These are phyloP conservation scores for Penicillium sp. DNA, from an alignment of 2,329 filamentous ascomycete genomes.

Conservation along the genomic window DNA sequence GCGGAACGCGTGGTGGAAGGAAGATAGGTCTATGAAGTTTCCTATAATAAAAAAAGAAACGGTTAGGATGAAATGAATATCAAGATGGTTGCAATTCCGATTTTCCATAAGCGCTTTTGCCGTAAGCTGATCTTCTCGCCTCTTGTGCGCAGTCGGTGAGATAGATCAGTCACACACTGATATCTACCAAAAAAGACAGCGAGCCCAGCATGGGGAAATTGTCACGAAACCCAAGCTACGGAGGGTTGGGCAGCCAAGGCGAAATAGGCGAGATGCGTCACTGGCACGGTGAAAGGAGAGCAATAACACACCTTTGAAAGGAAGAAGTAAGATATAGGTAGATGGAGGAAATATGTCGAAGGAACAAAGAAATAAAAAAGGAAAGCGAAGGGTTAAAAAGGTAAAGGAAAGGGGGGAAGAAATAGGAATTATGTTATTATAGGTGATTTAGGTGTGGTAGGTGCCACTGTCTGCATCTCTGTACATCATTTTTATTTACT, in stretches of 20 bases:
- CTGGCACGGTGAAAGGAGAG: not conserved
- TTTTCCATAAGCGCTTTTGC: not conserved
- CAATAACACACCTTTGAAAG: not conserved
- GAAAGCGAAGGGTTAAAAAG: slow-evolving; percentile 3
- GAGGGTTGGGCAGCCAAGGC: slow-evolving; percentile 1
- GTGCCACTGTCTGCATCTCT: slow-evolving; percentile 18
- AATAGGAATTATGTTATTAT: slow-evolving; percentile 8
- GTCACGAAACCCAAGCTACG: not conserved
- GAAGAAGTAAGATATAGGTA: not conserved
- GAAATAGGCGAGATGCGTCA: slow-evolving; percentile 3
- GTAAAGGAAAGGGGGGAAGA: slow-evolving; percentile 8
- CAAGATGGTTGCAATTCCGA: not conserved
- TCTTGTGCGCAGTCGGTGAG: not conserved
- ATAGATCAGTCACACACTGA: not conserved
- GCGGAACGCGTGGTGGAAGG: slow-evolving; percentile 12
- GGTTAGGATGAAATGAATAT: slow-evolving; percentile 9
- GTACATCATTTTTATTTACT: slow-evolving; percentile 21
- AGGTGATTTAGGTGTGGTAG: slow-evolving; percentile 28
- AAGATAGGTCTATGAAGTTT: not conserved
- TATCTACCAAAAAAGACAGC: not conserved
- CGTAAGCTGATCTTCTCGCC: not conserved
- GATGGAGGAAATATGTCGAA: not conserved
- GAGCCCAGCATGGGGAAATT: not conserved
- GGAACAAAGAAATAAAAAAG: not conserved
- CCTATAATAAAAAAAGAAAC: slow-evolving; percentile 6